phyloP scores from a whole-genome alignment of 78 protist genomes.

The Polysphondylium violaceum region DNA sequence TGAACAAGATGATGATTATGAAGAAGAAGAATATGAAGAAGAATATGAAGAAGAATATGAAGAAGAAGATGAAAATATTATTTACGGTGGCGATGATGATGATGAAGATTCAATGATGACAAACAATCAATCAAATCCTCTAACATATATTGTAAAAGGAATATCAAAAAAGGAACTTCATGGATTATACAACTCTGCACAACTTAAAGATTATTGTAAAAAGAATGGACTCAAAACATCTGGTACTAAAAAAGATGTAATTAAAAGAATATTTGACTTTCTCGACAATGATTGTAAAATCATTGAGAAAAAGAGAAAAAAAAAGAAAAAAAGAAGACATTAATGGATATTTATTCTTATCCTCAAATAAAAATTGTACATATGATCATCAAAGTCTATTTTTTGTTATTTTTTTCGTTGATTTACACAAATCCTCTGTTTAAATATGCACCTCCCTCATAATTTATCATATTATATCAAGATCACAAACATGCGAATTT shows the following conservation, averaged over 20 bases:
- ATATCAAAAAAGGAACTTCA: conserved; percentile 20
- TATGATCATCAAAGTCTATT: neutral
- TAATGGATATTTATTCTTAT: no score
- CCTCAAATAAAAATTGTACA: neutral
- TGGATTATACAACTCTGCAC: conserved; percentile 1
- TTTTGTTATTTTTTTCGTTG: no score
- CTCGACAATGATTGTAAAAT: neutral
- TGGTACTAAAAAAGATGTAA: conserved; percentile 37
- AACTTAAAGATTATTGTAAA: conserved; percentile 41
- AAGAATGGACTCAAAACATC: conserved; percentile 21
- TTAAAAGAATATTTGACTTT: conserved; percentile 35
- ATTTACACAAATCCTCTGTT: neutral
- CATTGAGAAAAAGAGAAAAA: neutral
- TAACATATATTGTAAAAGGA: conserved; percentile 32
- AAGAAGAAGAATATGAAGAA: conserved; percentile 9
- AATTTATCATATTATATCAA: neutral
- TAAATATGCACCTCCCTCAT: neutral
- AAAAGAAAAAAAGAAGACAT: neutral
- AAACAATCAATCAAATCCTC: neutral
- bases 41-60: neutral
- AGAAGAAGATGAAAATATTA: neutral
- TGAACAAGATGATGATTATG: neutral
- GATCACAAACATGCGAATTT: neutral
- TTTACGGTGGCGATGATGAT: neutral
- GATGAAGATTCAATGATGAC: neutral